phyloP scores from a whole-genome alignment of 257 asterid genomes.

The Solanum sitiens region DNA sequence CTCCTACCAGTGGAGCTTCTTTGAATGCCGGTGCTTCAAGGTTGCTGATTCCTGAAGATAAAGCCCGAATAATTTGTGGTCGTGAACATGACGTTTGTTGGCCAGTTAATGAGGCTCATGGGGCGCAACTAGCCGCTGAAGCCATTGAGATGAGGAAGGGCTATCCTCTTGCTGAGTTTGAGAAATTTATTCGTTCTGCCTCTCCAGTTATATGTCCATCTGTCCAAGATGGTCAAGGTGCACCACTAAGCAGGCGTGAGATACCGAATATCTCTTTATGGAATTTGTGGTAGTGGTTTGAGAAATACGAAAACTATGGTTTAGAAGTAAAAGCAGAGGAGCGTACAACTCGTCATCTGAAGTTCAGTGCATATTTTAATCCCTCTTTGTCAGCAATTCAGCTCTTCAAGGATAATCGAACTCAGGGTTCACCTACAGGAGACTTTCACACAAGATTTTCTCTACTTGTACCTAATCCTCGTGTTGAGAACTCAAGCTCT shows the following conservation, averaged over 20 bases:
- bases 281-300: conserved; percentile 22
- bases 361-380: conserved; percentile 14
- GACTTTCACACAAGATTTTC: neutral
- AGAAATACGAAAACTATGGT: conserved; percentile 12
- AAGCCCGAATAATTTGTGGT: neutral
- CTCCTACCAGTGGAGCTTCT: neutral
- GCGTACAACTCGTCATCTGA: neutral
- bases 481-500: neutral
- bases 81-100: neutral
- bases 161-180: conserved; percentile 14
- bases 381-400: conserved; percentile 17
- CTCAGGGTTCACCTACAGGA: neutral
- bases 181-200: conserved; percentile 3
- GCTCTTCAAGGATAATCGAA: neutral
- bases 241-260: conserved; percentile 1
- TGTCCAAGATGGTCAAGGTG: neutral
- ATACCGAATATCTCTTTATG: conserved; percentile 9
- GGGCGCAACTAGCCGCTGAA: conserved; percentile 4
- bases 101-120: conserved; percentile 12
- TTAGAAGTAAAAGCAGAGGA: conserved; percentile 13
- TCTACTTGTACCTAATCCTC: neutral
- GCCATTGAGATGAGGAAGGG: conserved; percentile 4
- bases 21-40: neutral
- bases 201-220: conserved; percentile 11
- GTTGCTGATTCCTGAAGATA: neutral